Base-by-base conservation (phyloP, 1,284 basidiomycete genomes). In the Cryptococcus amylolentus region DNA sequence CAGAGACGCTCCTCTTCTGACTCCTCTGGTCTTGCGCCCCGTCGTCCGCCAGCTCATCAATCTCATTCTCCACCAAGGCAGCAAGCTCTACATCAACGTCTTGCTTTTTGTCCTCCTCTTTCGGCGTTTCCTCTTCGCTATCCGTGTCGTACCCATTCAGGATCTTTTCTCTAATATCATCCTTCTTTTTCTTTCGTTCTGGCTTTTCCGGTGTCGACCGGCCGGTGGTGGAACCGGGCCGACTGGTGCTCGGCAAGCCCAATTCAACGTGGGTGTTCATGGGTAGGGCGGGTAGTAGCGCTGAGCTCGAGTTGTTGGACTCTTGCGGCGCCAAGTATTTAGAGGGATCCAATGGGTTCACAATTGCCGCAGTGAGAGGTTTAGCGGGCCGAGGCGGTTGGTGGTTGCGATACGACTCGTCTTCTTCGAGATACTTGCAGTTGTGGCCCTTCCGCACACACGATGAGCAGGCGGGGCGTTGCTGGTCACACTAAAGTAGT, bases 341-440 rank as follows among this genome's bases (percentile, higher is more conserved):
- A 31, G 44, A 28, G 2, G 57, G 62, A 50, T 55, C 41, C 10
- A 23, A 20, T 20, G 62, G 54, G 42, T 58, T 59, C 23, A 60
- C 62, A 14, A 58, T 43, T 0, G 60, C 55, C 14, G 56, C 53
- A 23, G 49, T 51, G 52, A 51, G 49, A 5, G 55, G 43, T 10
- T 51, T 42, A 41, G 54, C 50, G 35, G 49, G 38, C 14, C 54
- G 46, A 20, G 27, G 26, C 13, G 50, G 38, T 26, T 31, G 43
- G 44, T 42, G 45, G 16, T 49, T 27, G 12, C 49, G 42, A 35
- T 54, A 39, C 38, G 57, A 31, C 44, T 51, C 42, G 54, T 63
- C 63, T 41, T 72, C 70, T 26, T 72, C 70, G 20, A 65, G 63
- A 56, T 73, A 73, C 38, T 61, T 61, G 47, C 72, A 73, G 5